A percentile compares a stretch with the other conserved stretches of the same genome.
Conservation (phyloP, 805 yeast species). For the Zygosaccharomyces pseudorouxii region DNA sequence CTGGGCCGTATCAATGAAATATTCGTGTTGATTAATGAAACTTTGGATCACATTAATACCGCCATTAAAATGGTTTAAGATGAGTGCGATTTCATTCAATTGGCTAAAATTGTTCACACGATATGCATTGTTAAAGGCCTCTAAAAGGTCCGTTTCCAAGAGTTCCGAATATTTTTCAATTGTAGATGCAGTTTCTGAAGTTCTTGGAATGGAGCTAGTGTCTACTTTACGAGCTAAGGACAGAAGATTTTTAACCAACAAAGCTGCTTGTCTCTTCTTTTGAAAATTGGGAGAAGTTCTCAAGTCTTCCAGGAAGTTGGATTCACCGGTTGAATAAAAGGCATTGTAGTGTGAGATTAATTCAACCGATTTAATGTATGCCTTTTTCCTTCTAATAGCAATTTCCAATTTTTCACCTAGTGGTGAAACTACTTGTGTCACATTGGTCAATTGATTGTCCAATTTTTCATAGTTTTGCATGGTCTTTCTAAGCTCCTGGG, state of each 20-base stretch:
- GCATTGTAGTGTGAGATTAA: conserved; percentile 72
- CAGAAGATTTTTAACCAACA: conserved; percentile 59
- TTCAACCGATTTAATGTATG: conserved; percentile 66
- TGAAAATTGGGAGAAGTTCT: conserved; percentile 50
- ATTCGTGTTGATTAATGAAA: conserved; percentile 74
- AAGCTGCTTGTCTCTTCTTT: conserved; percentile 55
- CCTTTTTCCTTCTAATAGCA: conserved; percentile 67
- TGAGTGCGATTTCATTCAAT: conserved; percentile 71
- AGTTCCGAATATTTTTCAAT: conserved; percentile 70
- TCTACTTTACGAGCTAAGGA: conserved; percentile 61
- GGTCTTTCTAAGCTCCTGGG: conserved; percentile 21
- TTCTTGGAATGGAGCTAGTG: conserved; percentile 47
- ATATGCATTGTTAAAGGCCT: conserved; percentile 70
- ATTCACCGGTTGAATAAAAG: conserved; percentile 48
- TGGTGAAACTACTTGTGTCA: conserved; percentile 59
- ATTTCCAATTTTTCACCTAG: conserved; percentile 63
- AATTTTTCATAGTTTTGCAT: conserved; percentile 24
- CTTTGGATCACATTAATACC: conserved; percentile 78
- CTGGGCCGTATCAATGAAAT: conserved; percentile 44
- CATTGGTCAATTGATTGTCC: conserved; percentile 38
- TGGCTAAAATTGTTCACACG: conserved; percentile 60
- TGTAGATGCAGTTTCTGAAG: conserved; percentile 31
- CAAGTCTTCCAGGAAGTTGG: conserved; percentile 54
- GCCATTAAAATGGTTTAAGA: conserved; percentile 75
- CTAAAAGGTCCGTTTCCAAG: conserved; percentile 68